Base-by-base conservation (phyloP, 257 asterid species). In the Lycium ferocissimum region DNA sequence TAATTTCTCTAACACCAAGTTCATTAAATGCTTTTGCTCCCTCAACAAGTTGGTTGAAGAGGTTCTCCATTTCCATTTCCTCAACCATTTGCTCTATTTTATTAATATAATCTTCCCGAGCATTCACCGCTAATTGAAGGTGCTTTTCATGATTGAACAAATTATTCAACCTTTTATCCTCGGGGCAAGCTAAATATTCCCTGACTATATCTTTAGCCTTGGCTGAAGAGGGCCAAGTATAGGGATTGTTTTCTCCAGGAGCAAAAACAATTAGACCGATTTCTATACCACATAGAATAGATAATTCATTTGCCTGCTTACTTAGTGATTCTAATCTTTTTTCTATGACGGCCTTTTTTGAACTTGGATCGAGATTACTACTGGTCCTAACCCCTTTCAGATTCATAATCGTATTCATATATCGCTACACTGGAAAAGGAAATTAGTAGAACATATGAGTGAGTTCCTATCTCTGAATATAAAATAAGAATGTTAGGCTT, bases 241-340 rank as follows among this genome's bases (percentile, higher is more conserved):
- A 86, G 0, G 87, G 3, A 49, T 54, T 53, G n/a, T 83, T 89
- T 56, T 84, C 89, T 0, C 65, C 37, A 13, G 83, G 90, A 43
- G 80, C 83, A 26, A 66, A 83, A 56, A 91, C 54, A 47, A 89
- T 73, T 49, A 91, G 76, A 20, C 40, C 84, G 45, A 89, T 53
- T 73, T 87, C 89, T 49, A 85, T 62, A 5, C 83, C 91, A 35
- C 92, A 91, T 82, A 91, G 51, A 75, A 88, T 43, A 8, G 91
- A 89, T 35, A 91, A 70, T 85, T 91, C 92, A 0, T 82, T 5
- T 13, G 91, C 92, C 80, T 89, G 87, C 69, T 88, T 91, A 14
- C 82, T 86, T 72, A 91, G 82, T 59, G 85, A 86, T 17, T 66
- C 87, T 3, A 67, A 81, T 82, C 89, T 85, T 80, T 87, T 79